Evolutionary conservation across 2,329 filamentous ascomycete genomes (phyloP).

Genomic region (Gnomoniopsis smithogilvyi): DNA sequence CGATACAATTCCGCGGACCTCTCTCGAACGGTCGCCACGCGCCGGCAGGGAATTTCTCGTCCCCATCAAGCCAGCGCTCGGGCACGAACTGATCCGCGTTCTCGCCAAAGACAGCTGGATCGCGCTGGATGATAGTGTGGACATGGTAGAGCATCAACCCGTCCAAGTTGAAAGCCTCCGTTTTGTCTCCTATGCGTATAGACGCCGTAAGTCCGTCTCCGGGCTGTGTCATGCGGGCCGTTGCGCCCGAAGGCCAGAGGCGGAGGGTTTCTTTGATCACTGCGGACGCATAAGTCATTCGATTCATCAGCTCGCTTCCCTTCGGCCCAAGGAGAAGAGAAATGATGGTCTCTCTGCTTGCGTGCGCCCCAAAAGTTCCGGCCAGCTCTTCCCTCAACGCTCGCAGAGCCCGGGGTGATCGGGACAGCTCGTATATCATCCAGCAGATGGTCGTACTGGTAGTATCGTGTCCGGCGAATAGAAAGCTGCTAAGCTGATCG

Average conservation of each 20-base stretch:
- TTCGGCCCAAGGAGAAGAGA: constrained; percentile 17
- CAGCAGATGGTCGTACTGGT: constrained; percentile 28
- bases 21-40: constrained; percentile 5
- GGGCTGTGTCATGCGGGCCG: constrained; percentile 20
- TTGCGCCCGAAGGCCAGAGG: constrained; percentile 26
- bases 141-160: constrained; percentile 27
- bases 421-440: constrained; percentile 27
- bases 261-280: constrained; percentile 31
- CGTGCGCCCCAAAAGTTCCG: constrained; percentile 23
- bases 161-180: constrained; percentile 19
- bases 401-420: constrained; percentile 21
- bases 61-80: constrained; percentile 29
- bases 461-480: constrained; percentile 33
- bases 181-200: not conserved
- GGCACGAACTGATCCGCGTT: constrained; percentile 28
- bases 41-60: constrained; percentile 7
- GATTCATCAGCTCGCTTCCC: constrained; percentile 23
- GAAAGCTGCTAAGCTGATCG: constrained; percentile 29
- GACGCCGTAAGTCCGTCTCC: constrained; percentile 22
- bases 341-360: constrained; percentile 18
- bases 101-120: constrained; percentile 23
- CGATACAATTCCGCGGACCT: constrained; percentile 9
- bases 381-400: constrained; percentile 28
- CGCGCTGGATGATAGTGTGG: constrained; percentile 25
- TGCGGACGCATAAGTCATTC: constrained; percentile 28